These are phyloP conservation scores for Claviceps sp. DNA, from an alignment of 2,329 filamentous ascomycete species.

Conservation along the genomic window DNA sequence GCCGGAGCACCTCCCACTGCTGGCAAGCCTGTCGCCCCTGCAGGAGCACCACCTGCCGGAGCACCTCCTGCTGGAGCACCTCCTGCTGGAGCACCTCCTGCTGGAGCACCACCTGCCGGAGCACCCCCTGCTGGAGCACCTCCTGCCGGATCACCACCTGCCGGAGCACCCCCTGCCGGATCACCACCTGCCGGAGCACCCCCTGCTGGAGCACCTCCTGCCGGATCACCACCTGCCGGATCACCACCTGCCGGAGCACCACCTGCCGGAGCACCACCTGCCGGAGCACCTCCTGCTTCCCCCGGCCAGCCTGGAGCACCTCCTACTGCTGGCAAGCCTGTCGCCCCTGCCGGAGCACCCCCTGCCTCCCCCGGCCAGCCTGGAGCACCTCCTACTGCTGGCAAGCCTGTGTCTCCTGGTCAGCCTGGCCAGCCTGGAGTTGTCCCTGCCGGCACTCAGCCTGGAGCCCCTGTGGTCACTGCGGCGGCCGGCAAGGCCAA, in stretches of 20 bases:
- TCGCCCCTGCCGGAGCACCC: neutral
- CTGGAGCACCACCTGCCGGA: too few relatives aligned
- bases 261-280: too few relatives aligned
- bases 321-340: conserved; percentile 4
- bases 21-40: conserved; percentile 1
- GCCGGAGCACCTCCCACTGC: neutral
- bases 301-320: conserved; percentile 1
- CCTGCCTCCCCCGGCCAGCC: conserved; percentile 1
- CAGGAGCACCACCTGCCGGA: too few relatives aligned
- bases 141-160: neutral
- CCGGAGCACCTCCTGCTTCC: neutral
- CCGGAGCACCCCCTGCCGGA: too few relatives aligned
- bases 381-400: conserved; percentile 2
- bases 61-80: neutral
- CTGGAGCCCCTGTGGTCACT: conserved; percentile 14
- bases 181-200: too few relatives aligned
- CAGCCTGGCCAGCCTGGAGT: neutral
- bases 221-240: too few relatives aligned
- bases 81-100: neutral
- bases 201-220: neutral
- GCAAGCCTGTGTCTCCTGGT: conserved; percentile 4
- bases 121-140: neutral
- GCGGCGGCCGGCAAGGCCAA: conserved; percentile 24
- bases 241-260: too few relatives aligned
- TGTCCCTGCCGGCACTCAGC: neutral